A percentile compares a stretch with the other conserved stretches of the same genome.
phyloP scores from a whole-genome alignment of 371 early-diverging fungal species.

The Mortierella sp. region DNA sequence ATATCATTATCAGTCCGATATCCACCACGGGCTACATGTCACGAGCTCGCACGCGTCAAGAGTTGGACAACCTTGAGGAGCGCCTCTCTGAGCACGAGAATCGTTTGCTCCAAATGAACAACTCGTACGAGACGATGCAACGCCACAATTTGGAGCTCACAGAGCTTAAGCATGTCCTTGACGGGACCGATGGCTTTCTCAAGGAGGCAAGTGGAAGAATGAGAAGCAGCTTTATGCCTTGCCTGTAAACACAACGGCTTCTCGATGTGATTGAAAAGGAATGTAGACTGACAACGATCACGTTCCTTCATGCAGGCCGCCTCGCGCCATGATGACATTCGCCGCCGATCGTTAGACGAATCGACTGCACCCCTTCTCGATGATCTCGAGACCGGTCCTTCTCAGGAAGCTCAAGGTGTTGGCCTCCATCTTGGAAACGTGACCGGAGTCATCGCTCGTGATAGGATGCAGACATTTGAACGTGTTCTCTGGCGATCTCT shows the following conservation, averaged over 20 bases:
- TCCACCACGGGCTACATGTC: constrained; percentile 63
- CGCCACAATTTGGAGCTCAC: constrained; percentile 87
- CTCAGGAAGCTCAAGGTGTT: constrained; percentile 31
- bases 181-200: constrained; percentile 88
- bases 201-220: constrained; percentile 76
- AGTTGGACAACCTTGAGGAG: constrained; percentile 94
- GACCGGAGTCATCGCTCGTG: constrained; percentile 91
- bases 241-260: not conserved
- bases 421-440: constrained; percentile 63
- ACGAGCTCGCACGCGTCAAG: constrained; percentile 87
- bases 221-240: not conserved
- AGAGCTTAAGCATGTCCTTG: constrained; percentile 89
- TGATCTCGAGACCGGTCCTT: constrained; percentile 64
- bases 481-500: constrained; percentile 97
- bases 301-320: constrained; percentile 56
- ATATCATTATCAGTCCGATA: constrained; percentile 74
- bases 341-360: constrained; percentile 67
- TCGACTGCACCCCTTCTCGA: constrained; percentile 72
- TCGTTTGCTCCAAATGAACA: constrained; percentile 88
- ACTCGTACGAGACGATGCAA: constrained; percentile 86
- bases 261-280: too few species aligned
- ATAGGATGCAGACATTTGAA: constrained; percentile 89
- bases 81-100: constrained; percentile 83
- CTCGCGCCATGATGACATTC: constrained; percentile 60
- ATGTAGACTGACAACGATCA: not conserved